These are phyloP conservation scores for Pythium myriotylum DNA, from an alignment of 352 stramenopile species.

Conservation along the genomic window DNA sequence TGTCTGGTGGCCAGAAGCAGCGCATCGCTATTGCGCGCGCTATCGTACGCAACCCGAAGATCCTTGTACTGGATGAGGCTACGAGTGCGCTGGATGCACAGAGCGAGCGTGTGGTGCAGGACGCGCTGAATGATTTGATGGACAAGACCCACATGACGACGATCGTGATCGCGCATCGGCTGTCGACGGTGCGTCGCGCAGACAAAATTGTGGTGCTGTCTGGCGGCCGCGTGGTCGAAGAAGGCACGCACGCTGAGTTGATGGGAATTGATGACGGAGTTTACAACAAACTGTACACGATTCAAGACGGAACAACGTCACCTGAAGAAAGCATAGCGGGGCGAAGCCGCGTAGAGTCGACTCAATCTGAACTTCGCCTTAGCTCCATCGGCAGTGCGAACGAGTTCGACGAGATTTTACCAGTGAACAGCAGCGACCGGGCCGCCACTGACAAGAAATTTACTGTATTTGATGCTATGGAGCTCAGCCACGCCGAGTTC, in stretches of 20 bases:
- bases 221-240: background rate
- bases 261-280: background rate
- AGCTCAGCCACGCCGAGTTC: conserved; percentile 18
- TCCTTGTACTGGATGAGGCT: background rate
- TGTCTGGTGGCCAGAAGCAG: too few relatives aligned
- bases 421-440: too few relatives aligned
- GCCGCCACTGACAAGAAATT: conserved; percentile 5
- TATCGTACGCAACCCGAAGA: background rate
- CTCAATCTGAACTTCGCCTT: too few relatives aligned
- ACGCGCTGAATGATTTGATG: too few relatives aligned
- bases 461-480: conserved; percentile 17
- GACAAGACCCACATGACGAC: too few relatives aligned
- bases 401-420: background rate
- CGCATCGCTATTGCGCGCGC: conserved; percentile 92
- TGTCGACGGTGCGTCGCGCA: too few relatives aligned
- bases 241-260: background rate
- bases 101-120: too few relatives aligned
- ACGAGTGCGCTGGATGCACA: background rate
- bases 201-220: background rate
- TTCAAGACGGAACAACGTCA: background rate
- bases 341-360: too few relatives aligned
- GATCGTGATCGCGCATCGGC: too few relatives aligned
- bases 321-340: background rate
- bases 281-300: background rate
- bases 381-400: too few relatives aligned